phyloP scores from a whole-genome alignment of 2,329 filamentous ascomycete species.

The Pseudogymnoascus sp. region DNA sequence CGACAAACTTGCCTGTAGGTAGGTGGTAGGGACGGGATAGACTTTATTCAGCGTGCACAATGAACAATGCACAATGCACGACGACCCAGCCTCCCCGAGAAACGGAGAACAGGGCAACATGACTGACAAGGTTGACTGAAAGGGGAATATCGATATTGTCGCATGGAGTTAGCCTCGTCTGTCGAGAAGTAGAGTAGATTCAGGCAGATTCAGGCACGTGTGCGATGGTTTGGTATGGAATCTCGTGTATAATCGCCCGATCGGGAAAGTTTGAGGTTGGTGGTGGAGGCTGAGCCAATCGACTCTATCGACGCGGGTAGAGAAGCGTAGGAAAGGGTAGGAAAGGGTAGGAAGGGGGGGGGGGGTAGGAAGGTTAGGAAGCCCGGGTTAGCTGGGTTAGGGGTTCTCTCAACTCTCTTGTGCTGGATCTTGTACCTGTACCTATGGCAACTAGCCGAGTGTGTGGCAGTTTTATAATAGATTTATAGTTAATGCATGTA shows the following conservation, averaged over 20 bases:
- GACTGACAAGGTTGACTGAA: background rate
- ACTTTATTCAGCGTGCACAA: background rate
- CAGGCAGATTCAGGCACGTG: background rate
- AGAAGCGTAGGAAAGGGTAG: no score
- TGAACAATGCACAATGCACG: background rate
- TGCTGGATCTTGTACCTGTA: background rate
- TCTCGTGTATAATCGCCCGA: constrained; percentile 4
- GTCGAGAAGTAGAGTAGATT: background rate
- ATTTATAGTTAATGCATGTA: background rate
- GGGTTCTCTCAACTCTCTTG: background rate
- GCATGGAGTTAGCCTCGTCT: background rate
- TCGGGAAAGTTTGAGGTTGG: background rate
- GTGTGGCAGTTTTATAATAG: background rate
- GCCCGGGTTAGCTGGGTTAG: no score
- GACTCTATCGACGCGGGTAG: background rate
- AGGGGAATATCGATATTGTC: background rate
- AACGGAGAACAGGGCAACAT: no score
- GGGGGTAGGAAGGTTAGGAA: no score
- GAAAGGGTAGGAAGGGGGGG: no score
- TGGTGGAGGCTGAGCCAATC: background rate
- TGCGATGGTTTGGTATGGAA: background rate
- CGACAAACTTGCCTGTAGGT: background rate
- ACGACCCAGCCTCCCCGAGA: background rate
- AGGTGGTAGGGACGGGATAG: background rate
- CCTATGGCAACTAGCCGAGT: background rate